Evolutionary conservation across 2,329 filamentous ascomycete genomes (phyloP).

Genomic region (Scortechinia acanthostroma): DNA sequence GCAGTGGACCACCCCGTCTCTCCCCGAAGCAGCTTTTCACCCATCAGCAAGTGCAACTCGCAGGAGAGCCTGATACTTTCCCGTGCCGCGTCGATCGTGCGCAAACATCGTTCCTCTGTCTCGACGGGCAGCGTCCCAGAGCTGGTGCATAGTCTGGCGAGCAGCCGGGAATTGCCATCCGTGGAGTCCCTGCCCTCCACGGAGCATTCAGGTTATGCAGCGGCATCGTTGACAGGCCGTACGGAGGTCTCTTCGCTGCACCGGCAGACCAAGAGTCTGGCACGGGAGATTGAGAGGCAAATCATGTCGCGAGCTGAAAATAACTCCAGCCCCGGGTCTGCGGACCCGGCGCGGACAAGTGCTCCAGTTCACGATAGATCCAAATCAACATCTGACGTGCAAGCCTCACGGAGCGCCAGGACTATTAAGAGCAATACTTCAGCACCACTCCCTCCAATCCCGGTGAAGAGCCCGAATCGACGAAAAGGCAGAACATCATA

Average conservation of each 20-base stretch:
- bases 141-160: slow-evolving; percentile 26
- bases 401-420: no score
- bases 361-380: not conserved
- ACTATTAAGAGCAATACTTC: no score
- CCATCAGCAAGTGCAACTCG: slow-evolving; percentile 45
- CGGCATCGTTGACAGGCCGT: slow-evolving; percentile 7
- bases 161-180: slow-evolving; percentile 22
- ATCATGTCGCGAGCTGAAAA: not conserved
- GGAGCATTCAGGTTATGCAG: no score
- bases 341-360: not conserved
- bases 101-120: slow-evolving; percentile 34
- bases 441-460: no score
- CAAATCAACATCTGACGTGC: not conserved
- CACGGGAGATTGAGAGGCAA: slow-evolving; percentile 17
- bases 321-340: not conserved
- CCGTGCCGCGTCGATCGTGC: slow-evolving; percentile 31
- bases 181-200: slow-evolving; percentile 10
- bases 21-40: slow-evolving; percentile 36
- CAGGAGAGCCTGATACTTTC: slow-evolving; percentile 46
- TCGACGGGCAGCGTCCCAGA: slow-evolving; percentile 34
- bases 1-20: slow-evolving; percentile 21
- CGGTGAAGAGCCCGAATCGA: no score
- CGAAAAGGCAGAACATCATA: no score
- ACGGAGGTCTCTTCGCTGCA: slow-evolving; percentile 16
- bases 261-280: slow-evolving; percentile 24